Evolutionary conservation across 2,329 filamentous ascomycete species (phyloP), one percentile per base, ranked within the genome.

Genomic region (Neurospora sp.): DNA sequence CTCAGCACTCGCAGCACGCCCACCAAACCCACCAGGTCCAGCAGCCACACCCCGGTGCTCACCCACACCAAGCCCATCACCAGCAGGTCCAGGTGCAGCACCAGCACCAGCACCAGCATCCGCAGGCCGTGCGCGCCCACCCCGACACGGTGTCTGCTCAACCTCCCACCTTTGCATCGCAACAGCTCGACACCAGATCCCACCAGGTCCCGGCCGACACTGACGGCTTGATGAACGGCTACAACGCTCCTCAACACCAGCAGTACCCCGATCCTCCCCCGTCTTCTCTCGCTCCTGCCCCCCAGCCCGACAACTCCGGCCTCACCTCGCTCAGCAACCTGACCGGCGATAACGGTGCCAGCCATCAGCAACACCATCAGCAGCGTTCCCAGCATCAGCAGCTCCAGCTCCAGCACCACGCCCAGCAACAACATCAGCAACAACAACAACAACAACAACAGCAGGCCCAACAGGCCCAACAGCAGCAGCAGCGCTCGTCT

Each of bases 161-260:
- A 36, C 70, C 69, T 67, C 71, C 74, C 38, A 69, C 71, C 33
- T 76, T 76, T 67, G 69, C 74, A 23, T 74, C 76, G 66, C 74
- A 76, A 69, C 75, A 75, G 43, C 73, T 76, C 28, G 74, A 77
- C 37, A 62, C 52, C 52, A 65, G 72, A 71, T 73, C 73, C 40
- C 75, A 74, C 66, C 75, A 76, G 66, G 74, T 75, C 69, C 46
- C 43, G 6, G 71, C 73, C 52, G 74, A 74, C 28, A n/a, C 73
- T 39, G 73, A 74, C 69, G 71, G 71, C 66, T 74, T 76, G 73
- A 76, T 76, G 75, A 74, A 72, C 70, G 73, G 74, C 73, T 77
- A 76, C 71, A 74, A 67, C 69, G 66, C 71, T 52, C 69, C 68
- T 68, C 74, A 73, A 69, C 75, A 76, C 69, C 67, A 69, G 12